phyloP scores from a whole-genome alignment of 23 red algal species.

The Agarophyton chilense region DNA sequence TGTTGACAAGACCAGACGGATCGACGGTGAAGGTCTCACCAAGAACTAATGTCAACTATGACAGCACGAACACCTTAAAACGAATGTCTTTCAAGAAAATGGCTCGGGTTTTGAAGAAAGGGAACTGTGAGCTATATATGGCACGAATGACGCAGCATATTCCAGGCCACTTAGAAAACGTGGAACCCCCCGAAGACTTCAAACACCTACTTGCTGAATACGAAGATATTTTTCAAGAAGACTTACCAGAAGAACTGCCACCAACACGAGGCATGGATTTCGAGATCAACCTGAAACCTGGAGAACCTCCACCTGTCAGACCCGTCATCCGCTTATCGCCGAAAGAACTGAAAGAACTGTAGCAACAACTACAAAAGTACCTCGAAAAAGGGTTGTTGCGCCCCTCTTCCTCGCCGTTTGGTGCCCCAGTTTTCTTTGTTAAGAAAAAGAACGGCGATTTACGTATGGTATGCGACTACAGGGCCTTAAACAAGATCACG shows the following conservation, averaged over 20 bases:
- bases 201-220: not conserved
- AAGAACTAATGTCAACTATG: not conserved
- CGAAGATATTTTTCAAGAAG: not conserved
- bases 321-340: too few species aligned
- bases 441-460: slow-evolving; percentile 22
- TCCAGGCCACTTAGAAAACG: too few species aligned
- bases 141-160: too few species aligned
- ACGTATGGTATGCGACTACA: not conserved
- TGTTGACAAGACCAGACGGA: not conserved
- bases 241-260: slow-evolving; percentile 31
- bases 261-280: not conserved
- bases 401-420: slow-evolving; percentile 11
- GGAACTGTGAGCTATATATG: not conserved
- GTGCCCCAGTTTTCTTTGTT: slow-evolving; percentile 39
- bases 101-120: not conserved
- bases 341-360: not conserved
- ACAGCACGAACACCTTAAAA: not conserved
- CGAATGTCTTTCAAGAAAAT: slow-evolving; percentile 17
- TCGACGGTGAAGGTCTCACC: not conserved
- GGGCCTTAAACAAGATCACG: slow-evolving; percentile 19
- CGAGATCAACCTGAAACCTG: not conserved
- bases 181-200: not conserved
- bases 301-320: too few species aligned
- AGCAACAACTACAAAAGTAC: not conserved
- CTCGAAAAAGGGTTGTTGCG: slow-evolving; percentile 29